Conservation (phyloP, 2,329 filamentous ascomycete species). For the Bipolaris zeicola region DNA sequence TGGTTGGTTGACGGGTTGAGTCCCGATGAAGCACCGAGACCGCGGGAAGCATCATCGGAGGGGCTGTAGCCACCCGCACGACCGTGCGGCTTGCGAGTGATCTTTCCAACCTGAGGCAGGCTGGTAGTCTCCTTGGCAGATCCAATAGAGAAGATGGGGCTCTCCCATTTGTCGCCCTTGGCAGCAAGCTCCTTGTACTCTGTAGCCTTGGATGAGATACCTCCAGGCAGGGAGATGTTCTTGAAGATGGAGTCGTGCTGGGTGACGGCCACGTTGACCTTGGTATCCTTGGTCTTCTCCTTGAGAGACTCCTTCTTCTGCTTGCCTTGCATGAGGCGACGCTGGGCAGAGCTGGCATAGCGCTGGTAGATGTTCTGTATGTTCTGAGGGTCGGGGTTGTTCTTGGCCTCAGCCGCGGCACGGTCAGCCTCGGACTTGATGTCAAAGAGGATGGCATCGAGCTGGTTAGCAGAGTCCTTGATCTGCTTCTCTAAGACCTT, state of each 20-base stretch:
- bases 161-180: slow-evolving; percentile 94
- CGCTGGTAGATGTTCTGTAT: slow-evolving; percentile 84
- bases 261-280: slow-evolving; percentile 83
- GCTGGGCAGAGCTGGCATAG: slow-evolving; percentile 77
- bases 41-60: slow-evolving; percentile 21
- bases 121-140: slow-evolving; percentile 72
- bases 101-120: slow-evolving; percentile 64
- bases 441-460: slow-evolving; percentile 74
- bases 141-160: slow-evolving; percentile 89
- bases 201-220: slow-evolving; percentile 90
- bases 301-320: slow-evolving; percentile 70
- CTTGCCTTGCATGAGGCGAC: slow-evolving; percentile 75
- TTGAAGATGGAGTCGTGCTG: slow-evolving; percentile 93
- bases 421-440: slow-evolving; percentile 84
- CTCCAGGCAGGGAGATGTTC: slow-evolving; percentile 81
- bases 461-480: slow-evolving; percentile 76
- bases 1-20: slow-evolving; percentile 20
- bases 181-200: slow-evolving; percentile 87
- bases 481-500: slow-evolving; percentile 90
- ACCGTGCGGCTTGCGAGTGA: slow-evolving; percentile 65
- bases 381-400: slow-evolving; percentile 70
- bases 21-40: slow-evolving; percentile 23
- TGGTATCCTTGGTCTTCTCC: slow-evolving; percentile 63
- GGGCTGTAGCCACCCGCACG: slow-evolving; percentile 46
- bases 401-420: slow-evolving; percentile 67